A percentile compares a stretch with the other conserved stretches of the same genome.
These are phyloP conservation scores for Trametes coccinea DNA, from an alignment of 768 basidiomycete species.

Conservation along the genomic window DNA sequence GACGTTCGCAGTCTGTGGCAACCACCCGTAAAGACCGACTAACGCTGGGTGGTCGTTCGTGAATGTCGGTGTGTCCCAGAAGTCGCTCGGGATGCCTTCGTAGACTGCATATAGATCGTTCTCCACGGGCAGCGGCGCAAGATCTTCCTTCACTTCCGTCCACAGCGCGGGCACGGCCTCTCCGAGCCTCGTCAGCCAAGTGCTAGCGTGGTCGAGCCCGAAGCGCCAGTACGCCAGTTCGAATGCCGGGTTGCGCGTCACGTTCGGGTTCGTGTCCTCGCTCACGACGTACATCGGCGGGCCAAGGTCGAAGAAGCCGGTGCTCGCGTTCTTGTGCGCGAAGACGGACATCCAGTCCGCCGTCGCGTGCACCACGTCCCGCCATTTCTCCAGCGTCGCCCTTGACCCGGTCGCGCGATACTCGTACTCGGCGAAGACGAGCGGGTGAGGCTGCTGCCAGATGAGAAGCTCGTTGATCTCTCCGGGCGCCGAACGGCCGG, in stretches of 20 bases:
- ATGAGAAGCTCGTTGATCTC: constrained; percentile 64
- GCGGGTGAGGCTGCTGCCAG: constrained; percentile 62
- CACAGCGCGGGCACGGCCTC: constrained; percentile 44
- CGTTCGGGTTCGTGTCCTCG: constrained; percentile 57
- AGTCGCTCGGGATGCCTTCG: constrained; percentile 52
- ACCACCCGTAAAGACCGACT: constrained; percentile 58
- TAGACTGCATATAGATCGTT: constrained; percentile 55
- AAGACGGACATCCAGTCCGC: constrained; percentile 64
- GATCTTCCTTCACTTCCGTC: constrained; percentile 44
- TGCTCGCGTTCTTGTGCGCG: constrained; percentile 51
- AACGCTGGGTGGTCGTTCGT: constrained; percentile 61
- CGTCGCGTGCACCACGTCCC: constrained; percentile 48
- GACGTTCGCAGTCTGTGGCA: constrained; percentile 50
- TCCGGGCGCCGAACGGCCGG: constrained; percentile 57
- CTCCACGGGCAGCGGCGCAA: constrained; percentile 54
- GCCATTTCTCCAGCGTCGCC: constrained; percentile 52
- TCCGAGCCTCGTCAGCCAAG: constrained; percentile 48
- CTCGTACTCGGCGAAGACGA: constrained; percentile 59
- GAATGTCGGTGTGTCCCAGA: constrained; percentile 52
- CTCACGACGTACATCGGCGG: constrained; percentile 60
- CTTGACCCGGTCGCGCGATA: constrained; percentile 44
- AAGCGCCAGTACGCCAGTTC: constrained; percentile 61
- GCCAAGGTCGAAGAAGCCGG: constrained; percentile 52
- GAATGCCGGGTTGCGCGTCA: constrained; percentile 56
- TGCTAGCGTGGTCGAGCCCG: constrained; percentile 48